phyloP scores from a whole-genome alignment of 208 protist genomes.

The Novymonas esmeraldas region DNA sequence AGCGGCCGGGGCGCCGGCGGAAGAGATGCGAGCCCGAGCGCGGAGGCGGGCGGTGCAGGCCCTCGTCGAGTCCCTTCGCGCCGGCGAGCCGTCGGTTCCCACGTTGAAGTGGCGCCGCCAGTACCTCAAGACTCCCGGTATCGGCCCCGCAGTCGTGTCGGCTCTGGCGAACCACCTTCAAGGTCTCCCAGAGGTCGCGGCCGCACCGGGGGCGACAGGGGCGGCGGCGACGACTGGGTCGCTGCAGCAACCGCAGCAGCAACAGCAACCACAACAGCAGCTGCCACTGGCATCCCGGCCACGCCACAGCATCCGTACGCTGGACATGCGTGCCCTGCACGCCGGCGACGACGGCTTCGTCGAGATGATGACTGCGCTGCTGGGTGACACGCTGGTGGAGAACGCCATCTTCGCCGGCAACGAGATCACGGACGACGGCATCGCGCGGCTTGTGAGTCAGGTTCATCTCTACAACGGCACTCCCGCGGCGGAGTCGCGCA shows the following conservation, averaged over 20 bases:
- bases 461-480: slow-evolving; percentile 8
- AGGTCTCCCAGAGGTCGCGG: neutral
- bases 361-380: slow-evolving; percentile 39
- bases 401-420: slow-evolving; percentile 54
- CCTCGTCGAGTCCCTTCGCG: slow-evolving; percentile 41
- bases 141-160: slow-evolving; percentile 35
- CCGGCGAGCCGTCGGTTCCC: slow-evolving; percentile 40
- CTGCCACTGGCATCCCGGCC: neutral
- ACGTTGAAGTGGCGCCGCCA: slow-evolving; percentile 53
- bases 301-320: slow-evolving; percentile 41
- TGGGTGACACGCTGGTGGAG: slow-evolving; percentile 39
- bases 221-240: slow-evolving; percentile 3
- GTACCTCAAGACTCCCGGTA: slow-evolving; percentile 46
- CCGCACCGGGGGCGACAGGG: too few relatives aligned
- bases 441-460: slow-evolving; percentile 25
- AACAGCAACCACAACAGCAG: too few relatives aligned
- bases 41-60: slow-evolving; percentile 41
- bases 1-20: slow-evolving; percentile 13
- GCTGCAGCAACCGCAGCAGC: too few relatives aligned
- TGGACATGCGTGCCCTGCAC: slow-evolving; percentile 60
- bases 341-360: slow-evolving; percentile 66
- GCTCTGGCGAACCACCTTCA: slow-evolving; percentile 33
- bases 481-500: neutral
- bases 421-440: slow-evolving; percentile 56
- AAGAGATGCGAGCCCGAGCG: slow-evolving; percentile 38